Base-by-base conservation (phyloP, 1,139 yeast genomes). In the Martiniozyma asiatica region DNA sequence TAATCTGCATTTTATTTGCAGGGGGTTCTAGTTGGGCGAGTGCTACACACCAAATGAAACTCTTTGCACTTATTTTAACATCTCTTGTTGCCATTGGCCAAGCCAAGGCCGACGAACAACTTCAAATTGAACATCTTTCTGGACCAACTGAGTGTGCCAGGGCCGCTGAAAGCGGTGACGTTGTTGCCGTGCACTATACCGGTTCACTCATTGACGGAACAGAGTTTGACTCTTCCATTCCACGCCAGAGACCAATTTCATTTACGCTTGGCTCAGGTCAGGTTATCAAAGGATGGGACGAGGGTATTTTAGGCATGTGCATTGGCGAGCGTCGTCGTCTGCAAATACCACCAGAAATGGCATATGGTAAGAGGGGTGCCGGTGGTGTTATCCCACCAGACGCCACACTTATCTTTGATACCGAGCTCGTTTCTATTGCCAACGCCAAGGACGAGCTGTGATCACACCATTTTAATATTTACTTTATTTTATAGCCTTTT, bases 271-370 rank as follows among this genome's bases (percentile, higher is more conserved):
- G 95, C 28, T 56, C 59, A 21, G 87, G 89, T 13, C 76, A 69
- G 48, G 94, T 84, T 27, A 82, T 84, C 48, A 53, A 64, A 42
- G 94, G 94, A 38, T 84, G 94, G 94, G 94, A 84, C 41, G 72
- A 77, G 54, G 94, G 94, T 25, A 61, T 82, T 23, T 15, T 42
- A 25, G 51, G 43, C 32, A 80, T 81, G 89, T 84, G 95, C 56
- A 64, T 80, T 51, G 94, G 94, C 30, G 95, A 84, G 55, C 68
- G 74, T 59, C 71, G 94, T 49, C 73, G 68, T 44, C 63, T 84
- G 45, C 68, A 72, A 24, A 81, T 85, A 50, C 94, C 94, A 29
- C 66, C 89, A 9, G 65, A 66, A 27, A 57, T 81, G 48, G 95
- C 73, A 7, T 84, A 84, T 44, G 96, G 96, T 33, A 56, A 61